Evolutionary conservation across 2,329 filamentous ascomycete genomes (phyloP).

Genomic region (Ophiostoma sp.): DNA sequence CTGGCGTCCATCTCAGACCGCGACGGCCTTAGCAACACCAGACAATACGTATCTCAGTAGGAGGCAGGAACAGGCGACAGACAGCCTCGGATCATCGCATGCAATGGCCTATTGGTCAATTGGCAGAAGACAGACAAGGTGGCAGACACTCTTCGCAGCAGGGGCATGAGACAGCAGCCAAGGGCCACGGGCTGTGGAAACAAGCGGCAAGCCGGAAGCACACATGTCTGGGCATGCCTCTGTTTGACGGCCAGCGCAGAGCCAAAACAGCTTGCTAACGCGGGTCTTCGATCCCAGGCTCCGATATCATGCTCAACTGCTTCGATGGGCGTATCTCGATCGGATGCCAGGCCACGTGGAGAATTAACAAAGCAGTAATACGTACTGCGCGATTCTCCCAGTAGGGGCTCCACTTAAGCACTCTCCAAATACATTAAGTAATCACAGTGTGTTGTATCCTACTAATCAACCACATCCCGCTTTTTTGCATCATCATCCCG

Average conservation of each 20-base stretch:
- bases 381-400: background rate
- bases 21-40: background rate
- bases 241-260: too few species aligned
- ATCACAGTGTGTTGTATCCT: background rate
- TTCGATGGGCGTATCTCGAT: slow-evolving; percentile 19
- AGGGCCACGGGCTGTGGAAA: too few species aligned
- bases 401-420: background rate
- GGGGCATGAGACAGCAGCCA: too few species aligned
- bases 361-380: background rate
- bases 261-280: background rate
- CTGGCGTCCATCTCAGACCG: background rate
- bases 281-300: too few species aligned
- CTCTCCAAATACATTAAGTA: background rate
- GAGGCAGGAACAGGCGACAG: background rate
- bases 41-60: background rate
- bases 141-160: too few species aligned
- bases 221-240: too few species aligned
- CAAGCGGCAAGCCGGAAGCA: too few species aligned
- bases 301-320: background rate
- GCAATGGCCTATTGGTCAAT: background rate
- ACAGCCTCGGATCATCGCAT: background rate
- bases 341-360: slow-evolving; percentile 22
- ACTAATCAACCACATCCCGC: slow-evolving; percentile 7
- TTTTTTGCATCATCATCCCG: slow-evolving; percentile 8
- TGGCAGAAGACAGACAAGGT: too few species aligned